Percentiles rank a stretch among this genome's conserved stretches.
Conservation (phyloP, 257 asterid species). For the Salvia splendens region DNA sequence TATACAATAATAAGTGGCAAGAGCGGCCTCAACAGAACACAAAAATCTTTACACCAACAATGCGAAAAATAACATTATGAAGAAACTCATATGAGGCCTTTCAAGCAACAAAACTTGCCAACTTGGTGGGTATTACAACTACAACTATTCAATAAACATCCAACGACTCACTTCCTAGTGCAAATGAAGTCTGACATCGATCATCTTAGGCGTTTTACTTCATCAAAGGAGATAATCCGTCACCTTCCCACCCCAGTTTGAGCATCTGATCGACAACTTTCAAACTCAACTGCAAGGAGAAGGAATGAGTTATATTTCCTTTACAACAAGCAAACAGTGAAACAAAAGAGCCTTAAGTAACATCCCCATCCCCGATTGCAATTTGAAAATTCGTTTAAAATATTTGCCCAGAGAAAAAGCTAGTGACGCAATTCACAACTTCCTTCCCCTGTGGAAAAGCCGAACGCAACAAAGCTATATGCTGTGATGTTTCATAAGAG, state of each 20-base stretch:
- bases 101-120: constrained; percentile 34
- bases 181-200: constrained; percentile 21
- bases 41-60: constrained; percentile 25
- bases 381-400: background rate
- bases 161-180: constrained; percentile 18
- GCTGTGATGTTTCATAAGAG: background rate
- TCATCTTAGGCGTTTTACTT: constrained; percentile 43
- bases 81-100: constrained; percentile 25
- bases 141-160: constrained; percentile 22
- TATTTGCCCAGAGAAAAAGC: constrained; percentile 20
- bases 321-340: background rate
- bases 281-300: constrained; percentile 77
- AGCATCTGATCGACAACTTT: constrained; percentile 99
- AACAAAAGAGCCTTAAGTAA: too few species aligned
- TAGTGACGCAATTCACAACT: background rate
- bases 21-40: constrained; percentile 21
- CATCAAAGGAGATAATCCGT: constrained; percentile 80
- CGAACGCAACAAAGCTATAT: background rate
- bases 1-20: constrained; percentile 29
- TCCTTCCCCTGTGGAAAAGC: background rate
- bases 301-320: constrained; percentile 14
- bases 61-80: constrained; percentile 31
- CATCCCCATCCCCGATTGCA: constrained; percentile 7
- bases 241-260: constrained; percentile 98
- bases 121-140: constrained; percentile 27